Percentiles rank a stretch among this genome's conserved stretches.
phyloP scores from a whole-genome alignment of 1,139 yeast genomes.

The Saccharomyces hybrid region DNA sequence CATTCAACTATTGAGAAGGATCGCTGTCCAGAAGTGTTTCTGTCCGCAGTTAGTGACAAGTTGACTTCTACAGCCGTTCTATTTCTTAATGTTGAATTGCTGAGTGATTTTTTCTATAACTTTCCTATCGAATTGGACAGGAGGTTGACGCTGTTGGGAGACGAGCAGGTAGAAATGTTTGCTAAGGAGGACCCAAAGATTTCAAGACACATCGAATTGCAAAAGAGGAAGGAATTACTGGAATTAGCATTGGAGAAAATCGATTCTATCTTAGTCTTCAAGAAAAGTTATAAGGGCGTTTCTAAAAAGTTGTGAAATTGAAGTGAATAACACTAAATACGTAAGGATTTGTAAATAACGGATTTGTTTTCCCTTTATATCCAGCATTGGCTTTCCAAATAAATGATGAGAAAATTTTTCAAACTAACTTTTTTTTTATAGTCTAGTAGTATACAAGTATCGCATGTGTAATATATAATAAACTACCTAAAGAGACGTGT shows the following conservation, averaged over 20 bases:
- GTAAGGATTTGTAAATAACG: neutral
- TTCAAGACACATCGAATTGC: constrained; percentile 83
- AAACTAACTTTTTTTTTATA: neutral
- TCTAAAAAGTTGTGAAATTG: neutral
- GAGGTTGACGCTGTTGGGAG: constrained; percentile 55
- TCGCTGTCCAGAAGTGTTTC: constrained; percentile 87
- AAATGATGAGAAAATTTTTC: neutral
- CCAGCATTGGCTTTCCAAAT: no score
- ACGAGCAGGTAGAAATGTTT: constrained; percentile 75
- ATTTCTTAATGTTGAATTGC: constrained; percentile 84
- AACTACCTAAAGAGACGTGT: neutral
- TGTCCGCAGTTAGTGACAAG: constrained; percentile 89
- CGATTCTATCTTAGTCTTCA: constrained; percentile 65
- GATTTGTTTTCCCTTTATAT: neutral
- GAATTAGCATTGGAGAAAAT: constrained; percentile 79
- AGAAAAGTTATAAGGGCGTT: constrained; percentile 27
- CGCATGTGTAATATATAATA: neutral
- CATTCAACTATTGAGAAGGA: constrained; percentile 71
- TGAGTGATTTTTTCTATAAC: constrained; percentile 91
- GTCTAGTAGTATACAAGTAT: neutral
- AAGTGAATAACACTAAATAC: neutral
- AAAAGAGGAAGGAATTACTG: constrained; percentile 81
- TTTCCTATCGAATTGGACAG: constrained; percentile 90
- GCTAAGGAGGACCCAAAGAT: constrained; percentile 95
- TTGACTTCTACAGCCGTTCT: constrained; percentile 87